Evolutionary conservation across 306 rosid genomes (phyloP).

Genomic region (Inga leiocalycina): DNA sequence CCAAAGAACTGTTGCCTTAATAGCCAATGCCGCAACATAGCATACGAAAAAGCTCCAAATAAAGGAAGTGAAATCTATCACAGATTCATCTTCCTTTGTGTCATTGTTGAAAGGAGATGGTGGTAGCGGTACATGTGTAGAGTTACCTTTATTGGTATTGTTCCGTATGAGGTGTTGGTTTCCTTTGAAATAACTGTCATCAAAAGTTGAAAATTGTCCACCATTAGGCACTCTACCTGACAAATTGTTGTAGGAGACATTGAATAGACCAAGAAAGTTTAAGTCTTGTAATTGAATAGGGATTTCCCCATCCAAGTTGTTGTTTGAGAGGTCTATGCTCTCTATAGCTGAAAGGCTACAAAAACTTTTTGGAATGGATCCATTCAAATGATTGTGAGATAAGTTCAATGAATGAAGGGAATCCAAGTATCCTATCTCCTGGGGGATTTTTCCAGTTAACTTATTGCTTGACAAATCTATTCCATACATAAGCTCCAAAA

Average conservation of each 20-base stretch:
- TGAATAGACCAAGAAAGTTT: not conserved
- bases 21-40: not conserved
- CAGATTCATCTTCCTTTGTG: not conserved
- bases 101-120: not conserved
- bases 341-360: not conserved
- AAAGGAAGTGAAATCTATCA: not conserved
- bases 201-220: not conserved
- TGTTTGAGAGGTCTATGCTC: not conserved
- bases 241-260: slow-evolving; percentile 7
- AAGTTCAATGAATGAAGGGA: not conserved
- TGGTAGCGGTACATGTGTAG: not conserved
- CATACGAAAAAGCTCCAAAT: slow-evolving; percentile 2
- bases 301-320: not conserved
- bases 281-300: not conserved
- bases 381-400: slow-evolving; percentile 18
- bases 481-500: not conserved
- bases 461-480: slow-evolving; percentile 20
- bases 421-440: not conserved
- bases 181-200: not conserved
- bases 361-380: not conserved
- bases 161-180: not conserved
- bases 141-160: not conserved
- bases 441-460: not conserved
- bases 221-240: not conserved
- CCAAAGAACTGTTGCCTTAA: not conserved